Conservation (phyloP, 2,329 filamentous ascomycete species). For the Clonostachys sp. region DNA sequence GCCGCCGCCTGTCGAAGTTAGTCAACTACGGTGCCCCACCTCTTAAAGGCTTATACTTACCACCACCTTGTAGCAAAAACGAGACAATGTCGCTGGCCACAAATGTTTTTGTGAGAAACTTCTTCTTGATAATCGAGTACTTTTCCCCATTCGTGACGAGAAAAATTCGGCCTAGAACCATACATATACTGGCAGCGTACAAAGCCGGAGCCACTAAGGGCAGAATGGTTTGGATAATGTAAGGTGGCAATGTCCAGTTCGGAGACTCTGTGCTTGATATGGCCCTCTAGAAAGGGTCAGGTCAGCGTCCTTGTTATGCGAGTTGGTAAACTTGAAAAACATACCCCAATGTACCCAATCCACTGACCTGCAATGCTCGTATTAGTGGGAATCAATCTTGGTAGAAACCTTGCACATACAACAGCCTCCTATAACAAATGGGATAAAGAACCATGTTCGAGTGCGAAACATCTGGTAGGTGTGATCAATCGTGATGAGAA, state of each 20-base stretch:
- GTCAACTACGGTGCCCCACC: too few relatives aligned
- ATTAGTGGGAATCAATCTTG: constrained; percentile 3
- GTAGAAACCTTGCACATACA: constrained; percentile 19
- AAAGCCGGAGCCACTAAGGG: constrained; percentile 24
- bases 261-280: too few relatives aligned
- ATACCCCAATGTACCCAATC: constrained; percentile 17
- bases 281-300: too few relatives aligned
- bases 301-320: not conserved
- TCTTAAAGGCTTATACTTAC: constrained; percentile 10
- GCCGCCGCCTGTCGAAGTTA: constrained; percentile 14
- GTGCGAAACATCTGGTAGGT: constrained; percentile 29
- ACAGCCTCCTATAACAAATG: constrained; percentile 30
- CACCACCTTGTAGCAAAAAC: constrained; percentile 39
- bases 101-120: constrained; percentile 43
- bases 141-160: constrained; percentile 18
- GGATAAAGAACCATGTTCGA: constrained; percentile 37
- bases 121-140: constrained; percentile 13
- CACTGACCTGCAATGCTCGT: constrained; percentile 24
- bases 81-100: constrained; percentile 43
- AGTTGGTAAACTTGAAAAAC: too few relatives aligned
- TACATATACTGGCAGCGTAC: constrained; percentile 37
- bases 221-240: constrained; percentile 20
- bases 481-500: constrained; percentile 24
- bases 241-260: constrained; percentile 8
- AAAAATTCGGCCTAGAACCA: constrained; percentile 33